A percentile compares a stretch with the other conserved stretches of the same genome.
phyloP scores from a whole-genome alignment of 768 basidiomycete genomes.

The Xerocomellus intermedius region DNA sequence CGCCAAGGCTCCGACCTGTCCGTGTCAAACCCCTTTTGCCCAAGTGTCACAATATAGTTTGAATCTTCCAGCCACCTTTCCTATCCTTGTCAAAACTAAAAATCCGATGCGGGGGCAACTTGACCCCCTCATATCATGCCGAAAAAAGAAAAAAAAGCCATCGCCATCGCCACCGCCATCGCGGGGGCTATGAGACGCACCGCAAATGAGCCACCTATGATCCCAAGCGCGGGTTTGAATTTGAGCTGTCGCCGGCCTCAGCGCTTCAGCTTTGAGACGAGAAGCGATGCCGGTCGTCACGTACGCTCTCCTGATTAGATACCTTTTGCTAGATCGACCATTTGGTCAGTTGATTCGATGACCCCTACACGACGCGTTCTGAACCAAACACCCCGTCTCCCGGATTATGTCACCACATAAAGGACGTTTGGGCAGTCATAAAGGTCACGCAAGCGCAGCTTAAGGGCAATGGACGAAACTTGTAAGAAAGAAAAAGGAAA shows the following conservation, averaged over 20 bases:
- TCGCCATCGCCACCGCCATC: neutral
- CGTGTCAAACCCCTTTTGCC: neutral
- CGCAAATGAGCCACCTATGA: too few relatives aligned
- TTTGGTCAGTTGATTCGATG: conserved; percentile 10
- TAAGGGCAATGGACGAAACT: neutral
- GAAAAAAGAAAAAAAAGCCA: too few relatives aligned
- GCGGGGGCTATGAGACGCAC: too few relatives aligned
- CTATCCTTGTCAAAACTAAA: too few relatives aligned
- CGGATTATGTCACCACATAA: neutral
- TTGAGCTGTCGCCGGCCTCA: neutral
- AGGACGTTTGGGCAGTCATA: neutral
- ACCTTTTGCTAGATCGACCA: conserved; percentile 1
- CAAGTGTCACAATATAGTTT: neutral
- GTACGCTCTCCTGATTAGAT: conserved; percentile 9
- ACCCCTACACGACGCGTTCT: too few relatives aligned
- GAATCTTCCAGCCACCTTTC: too few relatives aligned
- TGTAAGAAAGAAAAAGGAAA: neutral
- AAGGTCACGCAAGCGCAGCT: neutral
- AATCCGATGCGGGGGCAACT: too few relatives aligned
- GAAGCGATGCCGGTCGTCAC: neutral
- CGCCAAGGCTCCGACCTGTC: neutral
- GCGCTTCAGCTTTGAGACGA: too few relatives aligned
- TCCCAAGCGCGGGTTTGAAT: too few relatives aligned
- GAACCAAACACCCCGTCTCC: neutral
- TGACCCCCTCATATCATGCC: too few relatives aligned